Evolutionary conservation across 768 basidiomycete genomes (phyloP), one percentile per base, ranked within the genome.

Genomic region (Cystofilobasidium ferigula): DNA sequence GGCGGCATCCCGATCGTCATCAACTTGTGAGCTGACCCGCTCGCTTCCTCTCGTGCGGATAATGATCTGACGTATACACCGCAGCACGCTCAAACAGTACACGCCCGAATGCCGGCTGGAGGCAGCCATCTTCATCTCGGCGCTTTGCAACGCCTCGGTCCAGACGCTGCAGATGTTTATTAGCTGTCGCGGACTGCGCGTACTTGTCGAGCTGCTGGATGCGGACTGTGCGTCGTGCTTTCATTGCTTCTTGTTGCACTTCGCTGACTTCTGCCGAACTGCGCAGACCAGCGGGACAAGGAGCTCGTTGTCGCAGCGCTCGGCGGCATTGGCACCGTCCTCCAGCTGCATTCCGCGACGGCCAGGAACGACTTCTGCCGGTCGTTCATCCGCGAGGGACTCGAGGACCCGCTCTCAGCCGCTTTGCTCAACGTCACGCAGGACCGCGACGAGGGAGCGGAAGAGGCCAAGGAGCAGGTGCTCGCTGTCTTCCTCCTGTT

Each of bases 291-390:
- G 0, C 87, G 93, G 69, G 89, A 95, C 76, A 84, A 85, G 16
- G 88, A 90, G 61, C 84, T 99, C 13, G 86, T 99, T 51, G 85
- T 89, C 30, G 89, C 93, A 66, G 92, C 95, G 8, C 81, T 99
- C 18, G 89, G 94, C 68, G 94, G 94, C 12, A 91, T 99, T 58
- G 86, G 87, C 56, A 90, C 85, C 69, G 95, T 98, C 20, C 97
- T 99, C 72, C 93, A 98, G 69, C 82, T 98, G 34, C 76, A 97
- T 75, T 91, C 89, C 56, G 89, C 95, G 10, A 95, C 93, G 4
- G 92, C 93, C 14, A 90, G 95, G 76, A 97, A 95, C 73, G 95
- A 98, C 76, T 98, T 98, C 74, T 97, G 93, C 73, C 84, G 95
- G 13, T 93, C 98, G 87, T 94, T 98, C 78, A 89, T 95, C 47